phyloP scores from a whole-genome alignment of 164 flowering plant species.

The Chloranthus sessilifolius region DNA sequence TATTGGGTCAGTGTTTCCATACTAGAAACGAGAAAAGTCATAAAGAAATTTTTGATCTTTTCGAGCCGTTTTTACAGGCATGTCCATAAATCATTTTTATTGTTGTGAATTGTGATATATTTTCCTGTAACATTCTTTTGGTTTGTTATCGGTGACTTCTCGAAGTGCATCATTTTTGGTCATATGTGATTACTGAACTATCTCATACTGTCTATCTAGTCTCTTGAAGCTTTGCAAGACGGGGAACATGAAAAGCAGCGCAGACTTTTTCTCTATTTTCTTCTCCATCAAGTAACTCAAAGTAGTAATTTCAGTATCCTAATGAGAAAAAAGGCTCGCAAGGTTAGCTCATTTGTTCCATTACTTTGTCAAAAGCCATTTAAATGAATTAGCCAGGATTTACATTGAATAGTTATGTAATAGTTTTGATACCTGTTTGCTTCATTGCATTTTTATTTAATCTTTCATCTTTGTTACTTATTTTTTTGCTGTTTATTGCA shows the following conservation, averaged over 20 bases:
- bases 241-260: constrained; percentile 94
- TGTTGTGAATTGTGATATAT: constrained; percentile 10
- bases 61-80: constrained; percentile 90
- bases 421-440: background rate
- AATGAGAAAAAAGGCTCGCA: constrained; percentile 78
- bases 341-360: constrained; percentile 49
- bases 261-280: constrained; percentile 81
- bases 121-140: constrained; percentile 3
- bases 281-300: constrained; percentile 84
- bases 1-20: constrained; percentile 94
- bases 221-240: constrained; percentile 96
- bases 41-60: constrained; percentile 95
- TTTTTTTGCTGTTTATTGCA: constrained; percentile 26
- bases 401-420: background rate
- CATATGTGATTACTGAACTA: constrained; percentile 2
- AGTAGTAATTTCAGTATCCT: constrained; percentile 88
- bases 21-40: constrained; percentile 91
- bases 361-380: constrained; percentile 2
- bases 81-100: constrained; percentile 20
- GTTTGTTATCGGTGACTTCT: constrained; percentile 2
- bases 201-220: constrained; percentile 33
- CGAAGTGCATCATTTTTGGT: too few relatives aligned
- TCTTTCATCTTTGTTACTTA: background rate
- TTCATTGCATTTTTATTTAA: background rate
- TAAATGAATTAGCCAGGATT: background rate